A percentile compares a stretch with the other conserved stretches of the same genome.
Evolutionary conservation across 805 yeast genomes (phyloP).

Genomic region (Sugiyamaella smithiae): DNA sequence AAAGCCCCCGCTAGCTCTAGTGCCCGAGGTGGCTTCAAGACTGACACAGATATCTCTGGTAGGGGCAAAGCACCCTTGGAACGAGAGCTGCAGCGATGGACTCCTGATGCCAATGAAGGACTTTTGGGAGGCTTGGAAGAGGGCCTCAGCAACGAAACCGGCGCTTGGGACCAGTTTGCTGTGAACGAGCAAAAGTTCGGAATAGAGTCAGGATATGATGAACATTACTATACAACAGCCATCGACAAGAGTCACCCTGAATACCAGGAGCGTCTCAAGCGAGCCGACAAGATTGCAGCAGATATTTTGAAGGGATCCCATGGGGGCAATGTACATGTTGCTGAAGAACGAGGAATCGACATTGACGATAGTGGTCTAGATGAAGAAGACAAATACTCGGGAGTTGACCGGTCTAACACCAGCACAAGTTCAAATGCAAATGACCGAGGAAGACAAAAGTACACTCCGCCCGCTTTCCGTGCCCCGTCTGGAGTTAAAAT

Average conservation of each 20-base stretch:
- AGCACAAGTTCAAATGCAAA: neutral
- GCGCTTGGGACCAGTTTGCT: conserved; percentile 89
- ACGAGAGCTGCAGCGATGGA: conserved; percentile 82
- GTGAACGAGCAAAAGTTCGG: conserved; percentile 90
- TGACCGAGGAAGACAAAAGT: conserved; percentile 13
- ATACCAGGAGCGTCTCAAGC: conserved; percentile 56
- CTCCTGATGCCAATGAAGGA: conserved; percentile 55
- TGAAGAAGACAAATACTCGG: conserved; percentile 95
- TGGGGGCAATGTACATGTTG: conserved; percentile 72
- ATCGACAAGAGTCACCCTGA: conserved; percentile 70
- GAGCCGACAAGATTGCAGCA: conserved; percentile 75
- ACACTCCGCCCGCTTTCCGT: conserved; percentile 29
- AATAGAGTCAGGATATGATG: conserved; percentile 78
- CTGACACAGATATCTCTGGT: conserved; percentile 81
- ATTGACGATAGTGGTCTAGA: conserved; percentile 85
- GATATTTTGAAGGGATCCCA: conserved; percentile 72
- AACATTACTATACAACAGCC: conserved; percentile 80
- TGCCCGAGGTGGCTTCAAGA: conserved; percentile 50
- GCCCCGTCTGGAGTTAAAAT: conserved; percentile 24
- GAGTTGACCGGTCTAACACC: conserved; percentile 59
- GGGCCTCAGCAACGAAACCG: conserved; percentile 22
- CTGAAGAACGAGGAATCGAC: conserved; percentile 82
- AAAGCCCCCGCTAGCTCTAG: conserved; percentile 3
- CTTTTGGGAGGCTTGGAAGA: conserved; percentile 37
- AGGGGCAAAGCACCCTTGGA: conserved; percentile 43